Conservation (phyloP, 331 rosid genomes). For the Acacia pycnantha region DNA sequence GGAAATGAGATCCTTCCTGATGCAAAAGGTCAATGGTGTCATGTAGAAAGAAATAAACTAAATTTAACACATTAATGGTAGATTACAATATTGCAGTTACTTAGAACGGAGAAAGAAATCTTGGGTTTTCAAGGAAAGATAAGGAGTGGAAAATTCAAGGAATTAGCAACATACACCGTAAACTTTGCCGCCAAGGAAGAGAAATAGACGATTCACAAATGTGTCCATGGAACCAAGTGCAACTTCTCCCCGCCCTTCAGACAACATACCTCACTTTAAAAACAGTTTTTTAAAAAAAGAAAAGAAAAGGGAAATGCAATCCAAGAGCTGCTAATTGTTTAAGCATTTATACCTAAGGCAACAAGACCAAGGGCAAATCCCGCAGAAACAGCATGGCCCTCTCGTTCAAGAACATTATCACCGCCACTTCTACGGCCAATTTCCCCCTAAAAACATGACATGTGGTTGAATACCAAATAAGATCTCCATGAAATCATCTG, state of each 20-base stretch:
- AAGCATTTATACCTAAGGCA: constrained; percentile 69
- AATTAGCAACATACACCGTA: constrained; percentile 54
- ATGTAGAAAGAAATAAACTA: constrained; percentile 15
- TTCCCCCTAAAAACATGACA: constrained; percentile 61
- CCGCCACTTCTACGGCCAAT: constrained; percentile 96
- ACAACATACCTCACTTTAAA: constrained; percentile 38
- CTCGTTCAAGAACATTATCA: constrained; percentile 97
- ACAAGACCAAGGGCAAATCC: constrained; percentile 97
- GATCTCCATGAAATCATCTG: constrained; percentile 9
- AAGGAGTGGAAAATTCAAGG: constrained; percentile 10
- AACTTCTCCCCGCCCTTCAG: constrained; percentile 92
- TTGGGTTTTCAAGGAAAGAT: constrained; percentile 1
- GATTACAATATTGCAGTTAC: constrained; percentile 11
- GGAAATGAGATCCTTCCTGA: constrained; percentile 71
- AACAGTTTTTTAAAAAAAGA: not conserved
- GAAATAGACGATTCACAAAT: constrained; percentile 76
- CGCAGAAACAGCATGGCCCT: constrained; percentile 98
- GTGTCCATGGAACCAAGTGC: constrained; percentile 81
- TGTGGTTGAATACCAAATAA: constrained; percentile 2
- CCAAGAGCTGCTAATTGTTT: constrained; percentile 14
- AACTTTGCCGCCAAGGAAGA: constrained; percentile 78
- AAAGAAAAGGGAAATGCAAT: constrained; percentile 25
- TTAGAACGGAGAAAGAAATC: not conserved
- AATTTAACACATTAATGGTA: constrained; percentile 6
- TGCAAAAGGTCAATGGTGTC: constrained; percentile 28